phyloP scores from a whole-genome alignment of 371 early-diverging fungal genomes.

The Mortierella sp. region DNA sequence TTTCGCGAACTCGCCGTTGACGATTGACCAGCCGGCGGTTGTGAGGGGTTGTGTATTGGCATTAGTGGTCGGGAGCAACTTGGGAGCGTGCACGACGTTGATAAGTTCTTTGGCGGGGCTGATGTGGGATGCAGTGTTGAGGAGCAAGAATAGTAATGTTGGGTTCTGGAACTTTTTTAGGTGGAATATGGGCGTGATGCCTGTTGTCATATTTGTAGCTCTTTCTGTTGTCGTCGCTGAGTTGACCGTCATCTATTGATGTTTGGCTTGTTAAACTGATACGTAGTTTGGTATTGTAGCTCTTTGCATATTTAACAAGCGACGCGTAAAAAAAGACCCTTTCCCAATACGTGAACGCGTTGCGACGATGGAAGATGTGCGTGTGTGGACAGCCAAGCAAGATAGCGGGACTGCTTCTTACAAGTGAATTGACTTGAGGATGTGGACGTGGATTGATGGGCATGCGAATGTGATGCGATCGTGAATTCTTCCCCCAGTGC shows the following conservation, averaged over 20 bases:
- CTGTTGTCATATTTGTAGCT: slow-evolving; percentile 64
- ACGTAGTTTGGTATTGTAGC: neutral
- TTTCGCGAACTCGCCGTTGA: slow-evolving; percentile 62
- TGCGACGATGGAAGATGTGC: too few species aligned
- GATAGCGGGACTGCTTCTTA: too few species aligned
- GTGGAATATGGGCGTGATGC: slow-evolving; percentile 75
- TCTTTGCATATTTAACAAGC: neutral
- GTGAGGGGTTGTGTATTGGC: slow-evolving; percentile 76
- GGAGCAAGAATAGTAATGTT: slow-evolving; percentile 68
- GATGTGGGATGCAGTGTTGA: slow-evolving; percentile 81
- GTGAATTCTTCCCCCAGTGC: neutral
- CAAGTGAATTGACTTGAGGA: neutral
- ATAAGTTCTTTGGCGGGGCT: slow-evolving; percentile 87
- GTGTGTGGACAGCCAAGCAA: too few species aligned
- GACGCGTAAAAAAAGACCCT: neutral
- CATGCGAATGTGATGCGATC: slow-evolving; percentile 6
- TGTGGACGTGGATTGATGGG: neutral
- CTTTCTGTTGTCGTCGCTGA: slow-evolving; percentile 68
- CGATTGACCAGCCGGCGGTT: slow-evolving; percentile 44
- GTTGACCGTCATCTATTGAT: slow-evolving; percentile 58
- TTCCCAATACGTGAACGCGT: neutral
- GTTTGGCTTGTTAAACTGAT: neutral
- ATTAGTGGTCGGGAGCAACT: slow-evolving; percentile 82
- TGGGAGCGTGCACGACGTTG: slow-evolving; percentile 84
- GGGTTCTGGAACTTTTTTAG: slow-evolving; percentile 71